Percentiles rank a stretch among this genome's conserved stretches.
phyloP scores from a whole-genome alignment of 192 early-diverging fungal species.

The Martensiomyces pterosporus region DNA sequence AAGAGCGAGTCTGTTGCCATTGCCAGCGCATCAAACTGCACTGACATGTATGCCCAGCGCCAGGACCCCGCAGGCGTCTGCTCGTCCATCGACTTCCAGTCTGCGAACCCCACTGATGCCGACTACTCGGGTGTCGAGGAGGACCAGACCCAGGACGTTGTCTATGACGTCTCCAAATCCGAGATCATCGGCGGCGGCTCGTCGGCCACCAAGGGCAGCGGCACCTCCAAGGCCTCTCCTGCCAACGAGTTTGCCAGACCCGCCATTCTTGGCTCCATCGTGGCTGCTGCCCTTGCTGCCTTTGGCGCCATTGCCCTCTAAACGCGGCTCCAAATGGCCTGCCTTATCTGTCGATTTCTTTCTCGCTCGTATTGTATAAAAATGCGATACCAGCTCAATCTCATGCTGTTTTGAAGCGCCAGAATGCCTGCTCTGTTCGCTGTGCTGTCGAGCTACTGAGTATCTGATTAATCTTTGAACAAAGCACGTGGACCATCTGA shows the following conservation, averaged over 20 bases:
- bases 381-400: too few species aligned
- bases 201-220: neutral
- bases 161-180: constrained; percentile 43
- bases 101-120: constrained; percentile 29
- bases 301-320: neutral
- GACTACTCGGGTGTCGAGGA: constrained; percentile 33
- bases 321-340: too few species aligned
- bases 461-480: too few species aligned
- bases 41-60: constrained; percentile 38
- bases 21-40: constrained; percentile 53
- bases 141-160: constrained; percentile 38
- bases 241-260: neutral
- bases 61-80: constrained; percentile 26
- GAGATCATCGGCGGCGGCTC: constrained; percentile 23
- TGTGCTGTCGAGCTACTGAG: too few species aligned
- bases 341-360: too few species aligned
- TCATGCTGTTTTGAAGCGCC: too few species aligned
- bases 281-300: neutral
- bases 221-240: neutral
- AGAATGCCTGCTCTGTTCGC: too few species aligned
- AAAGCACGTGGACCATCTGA: too few species aligned
- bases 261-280: neutral
- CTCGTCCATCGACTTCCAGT: constrained; percentile 34
- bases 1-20: constrained; percentile 51
- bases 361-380: too few species aligned